Evolutionary conservation across 2,329 filamentous ascomycete genomes (phyloP).

Genomic region (Hypocrella siamensis): DNA sequence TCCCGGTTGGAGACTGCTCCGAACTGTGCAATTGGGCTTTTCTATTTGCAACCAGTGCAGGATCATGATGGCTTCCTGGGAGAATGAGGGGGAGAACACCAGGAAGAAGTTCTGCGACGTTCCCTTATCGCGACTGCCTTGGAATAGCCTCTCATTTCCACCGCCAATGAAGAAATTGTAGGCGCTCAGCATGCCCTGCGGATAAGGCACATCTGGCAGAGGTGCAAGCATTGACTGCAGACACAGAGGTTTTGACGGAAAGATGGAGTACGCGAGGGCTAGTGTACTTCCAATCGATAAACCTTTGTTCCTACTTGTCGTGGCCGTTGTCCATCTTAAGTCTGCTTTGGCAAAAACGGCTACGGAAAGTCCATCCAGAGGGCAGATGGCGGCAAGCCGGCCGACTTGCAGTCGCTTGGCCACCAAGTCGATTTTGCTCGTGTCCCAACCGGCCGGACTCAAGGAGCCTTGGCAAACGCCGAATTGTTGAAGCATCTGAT

Average conservation of each 20-base stretch:
- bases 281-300: too few species aligned
- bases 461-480: conserved; percentile 9
- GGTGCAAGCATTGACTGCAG: conserved; percentile 11
- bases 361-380: conserved; percentile 13
- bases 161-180: conserved; percentile 15
- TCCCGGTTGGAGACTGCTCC: conserved; percentile 22
- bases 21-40: conserved; percentile 25
- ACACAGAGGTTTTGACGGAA: conserved; percentile 12
- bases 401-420: conserved; percentile 18
- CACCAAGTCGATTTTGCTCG: conserved; percentile 11
- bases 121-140: conserved; percentile 5
- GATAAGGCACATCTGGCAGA: conserved; percentile 1
- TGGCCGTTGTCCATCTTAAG: background rate
- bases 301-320: background rate
- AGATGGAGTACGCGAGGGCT: conserved; percentile 22
- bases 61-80: conserved; percentile 20
- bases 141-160: conserved; percentile 15
- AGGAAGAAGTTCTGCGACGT: conserved; percentile 25
- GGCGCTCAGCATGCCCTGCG: conserved; percentile 6
- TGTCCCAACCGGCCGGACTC: conserved; percentile 3
- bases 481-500: conserved; percentile 3
- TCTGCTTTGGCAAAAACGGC: conserved; percentile 16
- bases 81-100: conserved; percentile 26
- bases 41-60: conserved; percentile 26
- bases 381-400: conserved; percentile 19